Conservation (phyloP, 2,329 filamentous ascomycete genomes). For the Microcyclosporella mali region DNA sequence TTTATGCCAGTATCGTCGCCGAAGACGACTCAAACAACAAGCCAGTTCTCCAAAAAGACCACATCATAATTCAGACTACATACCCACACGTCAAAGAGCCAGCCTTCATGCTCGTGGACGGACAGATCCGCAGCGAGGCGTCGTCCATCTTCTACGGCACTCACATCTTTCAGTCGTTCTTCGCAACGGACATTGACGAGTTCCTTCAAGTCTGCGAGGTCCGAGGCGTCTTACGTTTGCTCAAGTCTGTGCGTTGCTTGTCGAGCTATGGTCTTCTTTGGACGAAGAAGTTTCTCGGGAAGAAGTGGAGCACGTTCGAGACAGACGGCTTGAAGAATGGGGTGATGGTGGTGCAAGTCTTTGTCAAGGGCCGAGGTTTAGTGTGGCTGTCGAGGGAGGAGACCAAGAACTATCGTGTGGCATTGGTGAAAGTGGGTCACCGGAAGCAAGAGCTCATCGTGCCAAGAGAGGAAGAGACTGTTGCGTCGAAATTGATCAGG, state of each 20-base stretch:
- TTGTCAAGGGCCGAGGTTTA: not conserved
- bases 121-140: constrained; percentile 1
- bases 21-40: too few species aligned
- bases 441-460: too few species aligned
- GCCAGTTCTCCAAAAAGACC: too few species aligned
- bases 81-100: not conserved
- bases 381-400: too few species aligned
- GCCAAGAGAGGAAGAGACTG: too few species aligned
- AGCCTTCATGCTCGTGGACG: not conserved
- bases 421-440: too few species aligned
- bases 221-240: not conserved
- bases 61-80: too few species aligned
- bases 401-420: too few species aligned
- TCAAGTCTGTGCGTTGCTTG: not conserved
- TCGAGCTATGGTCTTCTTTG: not conserved
- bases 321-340: not conserved
- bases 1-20: too few species aligned
- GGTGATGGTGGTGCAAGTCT: not conserved
- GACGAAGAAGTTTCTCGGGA: not conserved
- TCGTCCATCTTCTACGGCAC: not conserved
- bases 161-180: not conserved
- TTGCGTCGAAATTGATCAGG: too few species aligned
- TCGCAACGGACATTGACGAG: not conserved
- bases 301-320: not conserved
- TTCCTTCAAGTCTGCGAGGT: not conserved